These are phyloP conservation scores for Lotmaria passim DNA, from an alignment of 208 protist species.

Conservation along the genomic window DNA sequence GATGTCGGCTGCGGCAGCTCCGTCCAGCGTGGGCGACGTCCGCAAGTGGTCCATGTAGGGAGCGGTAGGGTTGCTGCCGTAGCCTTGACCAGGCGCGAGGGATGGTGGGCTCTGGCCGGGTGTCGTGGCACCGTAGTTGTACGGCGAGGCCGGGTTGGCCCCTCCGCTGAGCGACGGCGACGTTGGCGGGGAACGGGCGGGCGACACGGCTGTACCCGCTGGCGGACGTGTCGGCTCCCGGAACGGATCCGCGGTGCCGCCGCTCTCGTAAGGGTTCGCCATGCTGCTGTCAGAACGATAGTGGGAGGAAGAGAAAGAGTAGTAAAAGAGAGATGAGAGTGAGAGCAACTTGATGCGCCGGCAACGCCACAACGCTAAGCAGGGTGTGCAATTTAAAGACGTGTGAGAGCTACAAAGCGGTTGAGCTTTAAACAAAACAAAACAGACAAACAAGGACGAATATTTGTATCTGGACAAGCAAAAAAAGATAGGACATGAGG, in stretches of 20 bases:
- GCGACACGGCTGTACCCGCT: slow-evolving; percentile 4
- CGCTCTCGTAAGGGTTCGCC: slow-evolving; percentile 70
- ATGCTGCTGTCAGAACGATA: slow-evolving; percentile 20
- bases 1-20: slow-evolving; percentile 6
- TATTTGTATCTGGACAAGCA: no score
- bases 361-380: no score
- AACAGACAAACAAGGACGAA: no score
- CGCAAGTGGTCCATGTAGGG: slow-evolving; percentile 22
- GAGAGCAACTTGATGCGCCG: not conserved
- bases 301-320: not conserved
- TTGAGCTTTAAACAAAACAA: no score
- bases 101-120: slow-evolving; percentile 3
- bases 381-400: no score
- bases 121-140: slow-evolving; percentile 22
- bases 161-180: not conserved
- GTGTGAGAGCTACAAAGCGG: no score
- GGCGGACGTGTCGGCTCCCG: slow-evolving; percentile 36
- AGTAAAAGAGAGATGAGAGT: not conserved
- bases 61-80: slow-evolving; percentile 5
- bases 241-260: slow-evolving; percentile 53
- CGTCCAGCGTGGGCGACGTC: slow-evolving; percentile 11
- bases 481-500: no score
- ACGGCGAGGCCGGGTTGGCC: not conserved
- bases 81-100: not conserved
- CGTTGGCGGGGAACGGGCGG: not conserved